Evolutionary conservation across 768 basidiomycete species (phyloP).

Genomic region (Auriscalpium microsporum): DNA sequence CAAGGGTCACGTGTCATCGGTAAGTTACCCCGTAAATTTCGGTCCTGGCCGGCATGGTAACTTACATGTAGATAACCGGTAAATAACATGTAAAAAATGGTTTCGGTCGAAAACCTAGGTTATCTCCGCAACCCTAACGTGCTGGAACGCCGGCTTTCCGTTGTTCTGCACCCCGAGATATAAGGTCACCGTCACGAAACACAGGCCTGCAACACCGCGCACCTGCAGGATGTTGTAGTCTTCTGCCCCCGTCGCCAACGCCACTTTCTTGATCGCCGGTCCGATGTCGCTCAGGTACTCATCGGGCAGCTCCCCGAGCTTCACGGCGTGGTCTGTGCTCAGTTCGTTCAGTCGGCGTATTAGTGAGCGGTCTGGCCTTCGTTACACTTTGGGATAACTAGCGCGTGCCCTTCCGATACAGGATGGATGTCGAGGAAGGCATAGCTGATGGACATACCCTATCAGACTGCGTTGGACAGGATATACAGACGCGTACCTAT

Average conservation of each 20-base stretch:
- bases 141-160: slow-evolving; percentile 49
- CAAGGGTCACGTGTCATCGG: neutral
- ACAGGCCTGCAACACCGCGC: neutral
- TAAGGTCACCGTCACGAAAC: no score
- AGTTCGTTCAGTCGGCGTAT: neutral
- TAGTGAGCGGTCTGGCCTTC: neutral
- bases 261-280: slow-evolving; percentile 47
- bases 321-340: slow-evolving; percentile 45
- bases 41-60: neutral
- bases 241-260: slow-evolving; percentile 36
- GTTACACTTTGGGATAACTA: slow-evolving; percentile 38
- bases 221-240: slow-evolving; percentile 56
- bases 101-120: neutral
- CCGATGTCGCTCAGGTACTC: slow-evolving; percentile 46
- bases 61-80: neutral
- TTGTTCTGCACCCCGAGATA: slow-evolving; percentile 36
- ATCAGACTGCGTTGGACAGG: neutral
- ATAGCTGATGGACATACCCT: neutral
- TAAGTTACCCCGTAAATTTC: neutral
- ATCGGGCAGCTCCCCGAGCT: slow-evolving; percentile 51
- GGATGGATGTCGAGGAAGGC: slow-evolving; percentile 40
- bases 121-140: slow-evolving; percentile 19
- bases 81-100: neutral
- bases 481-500: slow-evolving; percentile 20
- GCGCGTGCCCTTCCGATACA: slow-evolving; percentile 35